Base-by-base conservation (phyloP, 2,329 filamentous ascomycete species). In the Ramularia endophylla region DNA sequence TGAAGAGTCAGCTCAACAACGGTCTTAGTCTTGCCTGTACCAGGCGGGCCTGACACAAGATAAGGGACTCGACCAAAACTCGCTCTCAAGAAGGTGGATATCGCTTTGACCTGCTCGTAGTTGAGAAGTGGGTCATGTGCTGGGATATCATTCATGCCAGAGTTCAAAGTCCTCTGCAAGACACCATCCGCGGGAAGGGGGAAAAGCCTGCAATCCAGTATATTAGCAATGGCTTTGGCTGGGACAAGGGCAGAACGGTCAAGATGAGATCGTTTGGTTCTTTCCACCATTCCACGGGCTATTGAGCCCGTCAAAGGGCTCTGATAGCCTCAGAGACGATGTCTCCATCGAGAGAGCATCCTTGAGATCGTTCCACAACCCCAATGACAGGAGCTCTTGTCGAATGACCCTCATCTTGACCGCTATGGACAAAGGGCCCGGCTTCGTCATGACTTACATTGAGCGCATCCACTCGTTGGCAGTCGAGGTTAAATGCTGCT, bases 11-110 rank as follows among this genome's bases (percentile, higher is more conserved):
- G 60, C 51, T 73, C 71, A 13, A 72, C 69, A 1, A 73, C 50
- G 2, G 70, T 73, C 44, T 72, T 73, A 7, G 71, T 74, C 51
- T 74, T 74, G 0, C 71, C 71, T 5, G 70, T 73, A n/a, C 71
- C 71, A 8, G 71, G 70, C 8, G 71, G 70, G 0, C 71, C 71
- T 6, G 64, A 66, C 13, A 74, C 68, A 8, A 73, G 58, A 46
- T 67, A 73, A 3, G 70, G 70, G 5, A 73, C 47, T 11, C 51
- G 56, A 5, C 71, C 71, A 53, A 69, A 73, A 11, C 65, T 57
- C 27, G 60, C 53, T 9, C 52, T 52, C 19, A 66, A 56, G 2
- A 72, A 54, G 7, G 65, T 63, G 25, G 69, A 61, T 5, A 73
- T 64, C 1, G 68, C 68, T 50, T 66, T 66, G 40, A 65, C 50